Evolutionary conservation across 2,329 filamentous ascomycete species (phyloP).

Genomic region (Lecanicillium sp.): DNA sequence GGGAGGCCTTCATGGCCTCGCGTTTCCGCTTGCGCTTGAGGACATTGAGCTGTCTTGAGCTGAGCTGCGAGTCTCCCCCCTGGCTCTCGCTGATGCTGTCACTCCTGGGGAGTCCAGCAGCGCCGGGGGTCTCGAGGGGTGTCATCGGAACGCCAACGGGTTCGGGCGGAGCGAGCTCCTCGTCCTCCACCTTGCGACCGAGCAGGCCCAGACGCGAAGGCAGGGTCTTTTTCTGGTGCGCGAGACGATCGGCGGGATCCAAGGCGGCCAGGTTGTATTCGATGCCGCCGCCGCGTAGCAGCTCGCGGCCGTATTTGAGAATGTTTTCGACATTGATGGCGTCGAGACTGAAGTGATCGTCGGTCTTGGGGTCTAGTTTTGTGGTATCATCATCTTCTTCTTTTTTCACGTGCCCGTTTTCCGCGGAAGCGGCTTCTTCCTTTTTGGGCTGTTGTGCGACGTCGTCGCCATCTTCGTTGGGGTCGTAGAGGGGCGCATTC

Average conservation of each 20-base stretch:
- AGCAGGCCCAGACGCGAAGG: slow-evolving; percentile 74
- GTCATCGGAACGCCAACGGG: slow-evolving; percentile 35
- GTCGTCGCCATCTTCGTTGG: slow-evolving; percentile 70
- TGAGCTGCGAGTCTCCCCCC: slow-evolving; percentile 66
- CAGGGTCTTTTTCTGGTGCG: slow-evolving; percentile 85
- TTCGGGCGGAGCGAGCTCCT: slow-evolving; percentile 58
- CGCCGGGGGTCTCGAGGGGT: slow-evolving; percentile 34
- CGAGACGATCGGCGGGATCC: slow-evolving; percentile 73
- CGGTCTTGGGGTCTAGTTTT: slow-evolving; percentile 33
- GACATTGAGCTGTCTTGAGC: slow-evolving; percentile 89
- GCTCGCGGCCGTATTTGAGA: slow-evolving; percentile 73
- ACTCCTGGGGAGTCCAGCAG: slow-evolving; percentile 27
- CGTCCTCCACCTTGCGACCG: slow-evolving; percentile 79
- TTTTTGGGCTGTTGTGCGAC: slow-evolving; percentile 39
- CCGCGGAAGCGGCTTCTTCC: slow-evolving; percentile 33
- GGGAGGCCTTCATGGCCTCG: slow-evolving; percentile 75
- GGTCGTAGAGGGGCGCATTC: slow-evolving; percentile 81
- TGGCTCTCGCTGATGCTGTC: slow-evolving; percentile 34
- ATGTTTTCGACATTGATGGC: slow-evolving; percentile 73
- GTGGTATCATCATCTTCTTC: slow-evolving; percentile 47
- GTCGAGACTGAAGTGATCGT: slow-evolving; percentile 64
- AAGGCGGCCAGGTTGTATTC: slow-evolving; percentile 79
- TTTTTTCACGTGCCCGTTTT: slow-evolving; percentile 41
- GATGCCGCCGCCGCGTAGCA: slow-evolving; percentile 79
- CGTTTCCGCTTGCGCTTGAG: slow-evolving; percentile 91